phyloP scores from a whole-genome alignment of 179 eudicot species.

The Corrigiola litoralis region DNA sequence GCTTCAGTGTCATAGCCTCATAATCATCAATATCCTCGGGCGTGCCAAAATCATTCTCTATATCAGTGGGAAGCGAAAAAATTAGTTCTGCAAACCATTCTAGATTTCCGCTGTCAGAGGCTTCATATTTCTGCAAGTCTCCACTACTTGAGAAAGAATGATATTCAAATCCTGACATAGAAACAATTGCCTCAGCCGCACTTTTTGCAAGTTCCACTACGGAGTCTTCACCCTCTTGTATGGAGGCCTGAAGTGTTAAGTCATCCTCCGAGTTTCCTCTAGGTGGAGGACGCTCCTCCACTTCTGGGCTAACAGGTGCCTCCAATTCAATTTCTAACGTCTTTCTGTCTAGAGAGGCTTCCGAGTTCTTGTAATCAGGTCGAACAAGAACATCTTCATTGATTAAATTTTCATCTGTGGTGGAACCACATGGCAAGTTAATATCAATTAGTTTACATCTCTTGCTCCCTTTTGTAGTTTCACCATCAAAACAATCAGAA shows the following conservation, averaged over 20 bases:
- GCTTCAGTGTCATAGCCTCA: constrained; percentile 43
- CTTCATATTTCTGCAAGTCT: constrained; percentile 12
- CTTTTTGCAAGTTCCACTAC: constrained; percentile 27
- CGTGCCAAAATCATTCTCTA: constrained; percentile 16
- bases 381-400: constrained; percentile 12
- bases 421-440: constrained; percentile 30
- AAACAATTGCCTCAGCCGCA: constrained; percentile 48
- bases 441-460: constrained; percentile 25
- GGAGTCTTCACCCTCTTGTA: constrained; percentile 14
- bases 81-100: constrained; percentile 50
- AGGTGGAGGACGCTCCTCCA: constrained; percentile 55
- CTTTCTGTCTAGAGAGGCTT: background rate
- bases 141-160: background rate
- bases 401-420: constrained; percentile 20
- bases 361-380: constrained; percentile 10
- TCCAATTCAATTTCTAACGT: constrained; percentile 33
- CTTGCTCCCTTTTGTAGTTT: constrained; percentile 11
- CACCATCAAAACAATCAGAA: constrained; percentile 13
- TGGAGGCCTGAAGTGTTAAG: constrained; percentile 6
- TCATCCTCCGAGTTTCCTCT: constrained; percentile 48
- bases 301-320: constrained; percentile 68
- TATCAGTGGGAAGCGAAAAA: constrained; percentile 20
- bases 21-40: constrained; percentile 27
- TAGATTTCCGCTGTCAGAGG: constrained; percentile 24
- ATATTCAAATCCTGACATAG: constrained; percentile 27